Evolutionary conservation across 2,329 filamentous ascomycete genomes (phyloP), one percentile per base, ranked within the genome.

Genomic region (Canariomyces notabilis): DNA sequence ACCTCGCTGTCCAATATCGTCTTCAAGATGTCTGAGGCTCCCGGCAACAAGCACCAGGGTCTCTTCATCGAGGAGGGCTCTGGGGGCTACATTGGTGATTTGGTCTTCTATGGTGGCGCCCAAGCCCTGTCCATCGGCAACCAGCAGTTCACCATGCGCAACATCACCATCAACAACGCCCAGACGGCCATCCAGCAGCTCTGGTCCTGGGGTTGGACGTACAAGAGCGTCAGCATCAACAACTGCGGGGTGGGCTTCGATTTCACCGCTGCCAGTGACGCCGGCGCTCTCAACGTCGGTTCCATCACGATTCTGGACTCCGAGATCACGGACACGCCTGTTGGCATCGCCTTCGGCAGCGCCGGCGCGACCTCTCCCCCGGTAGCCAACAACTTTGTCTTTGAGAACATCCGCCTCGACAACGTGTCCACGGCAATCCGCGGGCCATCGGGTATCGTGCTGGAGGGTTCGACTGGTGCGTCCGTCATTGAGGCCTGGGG

Each of bases 191-290:
- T 88, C 48, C 77, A 75, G 61, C 82, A 87, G 70, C 76, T 83
- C 51, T 89, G 85, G 85, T 79, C 85, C 62, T 89, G 85, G 85
- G 77, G 80, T 1, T 89, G 83, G 81, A 83, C 80, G 5, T 85
- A 86, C 69, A 84, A 85, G 64, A 79, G 76, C 18, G 61, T 86
- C 16, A 69, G 65, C 20, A 77, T 87, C 63, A 74, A 79, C 58
- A 73, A 83, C 59, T 85, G 82, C 59, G 68, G 68, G 8, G 70
- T 85, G 23, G 85, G 83, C 11, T 70, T 88, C 47, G 81, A 87
- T 60, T 83, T 89, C 73, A 75, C 74, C 5, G 74, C 71, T 41
- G 66, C 69, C 42, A 68, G 64, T 16, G 37, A 29, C 41, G 62
- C 64, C 8, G 72, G 70, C 26, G 53, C 50, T 54, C 76, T 81